These are phyloP conservation scores for Pleochaeta shiraiana DNA, from an alignment of 2,329 filamentous ascomycete genomes.

Conservation along the genomic window DNA sequence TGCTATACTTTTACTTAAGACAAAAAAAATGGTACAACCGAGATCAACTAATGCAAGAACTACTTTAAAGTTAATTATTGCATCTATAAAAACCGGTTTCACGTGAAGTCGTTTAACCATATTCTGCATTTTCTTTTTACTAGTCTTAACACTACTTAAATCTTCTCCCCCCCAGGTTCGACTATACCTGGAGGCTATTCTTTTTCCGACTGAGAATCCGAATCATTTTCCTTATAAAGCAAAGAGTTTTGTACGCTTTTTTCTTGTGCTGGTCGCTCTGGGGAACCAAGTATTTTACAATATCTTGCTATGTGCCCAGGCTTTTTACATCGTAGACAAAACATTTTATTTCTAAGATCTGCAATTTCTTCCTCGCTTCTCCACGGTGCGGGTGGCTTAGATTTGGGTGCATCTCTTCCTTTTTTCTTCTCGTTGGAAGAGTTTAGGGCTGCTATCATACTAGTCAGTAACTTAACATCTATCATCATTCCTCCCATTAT, in stretches of 20 bases:
- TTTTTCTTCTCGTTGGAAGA: neutral
- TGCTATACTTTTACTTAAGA: neutral
- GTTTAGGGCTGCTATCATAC: neutral
- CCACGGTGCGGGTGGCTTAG: neutral
- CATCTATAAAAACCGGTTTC: neutral
- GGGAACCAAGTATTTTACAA: neutral
- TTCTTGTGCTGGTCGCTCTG: neutral
- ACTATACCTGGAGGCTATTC: neutral
- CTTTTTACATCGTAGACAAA: neutral
- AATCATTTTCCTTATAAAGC: neutral
- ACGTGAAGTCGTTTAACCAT: neutral
- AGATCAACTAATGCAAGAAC: neutral
- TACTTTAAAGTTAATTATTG: neutral
- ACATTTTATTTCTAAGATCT: neutral
- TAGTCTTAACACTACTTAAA: neutral
- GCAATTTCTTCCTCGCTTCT: neutral
- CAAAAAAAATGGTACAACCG: neutral
- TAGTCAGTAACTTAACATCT: neutral
- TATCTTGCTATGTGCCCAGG: neutral
- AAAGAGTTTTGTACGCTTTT: neutral
- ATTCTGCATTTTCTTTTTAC: neutral
- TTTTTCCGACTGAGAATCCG: neutral
- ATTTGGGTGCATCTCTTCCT: neutral
- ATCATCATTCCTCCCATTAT: neutral
- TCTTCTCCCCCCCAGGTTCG: neutral